Base-by-base conservation (phyloP, 176 grass and related monocot genomes). In the Aegilops sharonensis region DNA sequence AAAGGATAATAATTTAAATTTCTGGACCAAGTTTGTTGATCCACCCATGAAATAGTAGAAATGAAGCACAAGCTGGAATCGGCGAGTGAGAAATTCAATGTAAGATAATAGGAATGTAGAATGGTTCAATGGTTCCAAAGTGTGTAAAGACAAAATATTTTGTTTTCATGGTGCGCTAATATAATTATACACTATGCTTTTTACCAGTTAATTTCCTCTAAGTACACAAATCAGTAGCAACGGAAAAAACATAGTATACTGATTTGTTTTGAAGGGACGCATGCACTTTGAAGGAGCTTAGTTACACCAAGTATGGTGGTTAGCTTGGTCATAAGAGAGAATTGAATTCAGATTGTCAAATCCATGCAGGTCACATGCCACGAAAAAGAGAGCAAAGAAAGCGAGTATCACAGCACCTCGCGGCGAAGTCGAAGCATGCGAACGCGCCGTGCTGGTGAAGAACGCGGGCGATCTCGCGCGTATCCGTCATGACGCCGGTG, bases 381-480 rank as follows among this genome's bases (percentile, higher is more conserved):
- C 5, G 25, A 35, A 35, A 45, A 69, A 21, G 9, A 50, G 42
- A 68, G 64, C 6, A 9, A 80, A 80, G 4, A n/a, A 24, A 23
- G 36, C 3, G 12, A 20, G 68, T 11, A 70, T 42, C 8, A 24
- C 11, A 36, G 32, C 43, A 97, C 95, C 95, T 89, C 0, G 90
- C 92, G 17, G 92, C 92, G 50, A 97, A 94, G 87, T 98, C 93
- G 43, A 95, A 98, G 91, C 93, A 95, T 0, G 95, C 95, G 14
- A 92, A 98, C 11, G 95, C 93, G 25, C 93, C 93, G 12, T 95
- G 89, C 11, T 89, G 61, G 65, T 98, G 95, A 4, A 98, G 7
- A 37, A 37, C 36, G 36, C 36, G 36, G 36, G 36, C 36, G 36
- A 37, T 37, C 36, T 37, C 36, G 36, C 87, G 78, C 27, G 93